Conservation (phyloP, 495 filamentous ascomycete genomes). For the Annulohypoxylon bovei region DNA sequence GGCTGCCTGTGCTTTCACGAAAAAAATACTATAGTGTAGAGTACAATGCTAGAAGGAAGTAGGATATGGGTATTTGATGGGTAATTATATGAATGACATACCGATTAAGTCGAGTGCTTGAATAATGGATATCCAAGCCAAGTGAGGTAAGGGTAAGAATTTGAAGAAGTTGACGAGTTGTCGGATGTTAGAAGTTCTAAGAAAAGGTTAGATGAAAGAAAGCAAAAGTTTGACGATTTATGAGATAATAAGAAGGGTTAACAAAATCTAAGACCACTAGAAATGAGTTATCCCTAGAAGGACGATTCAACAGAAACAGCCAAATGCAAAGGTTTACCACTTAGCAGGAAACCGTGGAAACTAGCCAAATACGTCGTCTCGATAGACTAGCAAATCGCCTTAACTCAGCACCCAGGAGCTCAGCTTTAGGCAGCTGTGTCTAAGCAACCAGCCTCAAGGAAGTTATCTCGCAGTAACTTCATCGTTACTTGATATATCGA, state of each 20-base stretch:
- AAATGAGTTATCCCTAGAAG: background rate
- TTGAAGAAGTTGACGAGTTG: background rate
- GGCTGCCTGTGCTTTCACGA: background rate
- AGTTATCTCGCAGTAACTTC: background rate
- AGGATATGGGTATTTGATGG: background rate
- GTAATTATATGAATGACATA: background rate
- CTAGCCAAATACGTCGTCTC: background rate
- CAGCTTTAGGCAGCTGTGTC: background rate
- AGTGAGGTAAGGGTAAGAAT: background rate
- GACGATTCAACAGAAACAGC: background rate
- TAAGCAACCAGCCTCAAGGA: background rate
- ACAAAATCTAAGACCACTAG: background rate
- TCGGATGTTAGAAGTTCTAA: slow-evolving; percentile 1
- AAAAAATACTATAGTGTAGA: background rate
- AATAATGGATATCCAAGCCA: background rate
- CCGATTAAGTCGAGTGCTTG: background rate
- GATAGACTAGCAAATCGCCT: background rate
- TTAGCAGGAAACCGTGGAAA: background rate
- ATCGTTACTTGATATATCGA: background rate
- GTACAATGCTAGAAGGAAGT: too few relatives aligned
- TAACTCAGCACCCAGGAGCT: background rate
- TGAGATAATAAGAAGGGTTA: background rate
- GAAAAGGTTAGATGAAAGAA: background rate
- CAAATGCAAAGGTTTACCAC: background rate
- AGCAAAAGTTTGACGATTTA: background rate